Evolutionary conservation across 805 yeast species (phyloP).

Genomic region (Metschnikowia similis): DNA sequence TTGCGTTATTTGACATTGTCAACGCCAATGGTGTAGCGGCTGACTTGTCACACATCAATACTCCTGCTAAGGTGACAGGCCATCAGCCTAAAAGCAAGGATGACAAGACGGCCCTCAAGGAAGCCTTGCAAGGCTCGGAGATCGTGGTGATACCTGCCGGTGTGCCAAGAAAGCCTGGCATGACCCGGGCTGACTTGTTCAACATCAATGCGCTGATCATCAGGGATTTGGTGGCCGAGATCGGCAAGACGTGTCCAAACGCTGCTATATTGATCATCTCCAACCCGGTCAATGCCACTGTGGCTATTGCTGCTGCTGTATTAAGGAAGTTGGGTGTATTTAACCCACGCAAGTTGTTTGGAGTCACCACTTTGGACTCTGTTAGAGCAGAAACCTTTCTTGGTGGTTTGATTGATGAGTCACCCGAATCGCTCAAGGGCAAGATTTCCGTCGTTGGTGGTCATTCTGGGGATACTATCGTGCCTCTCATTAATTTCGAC

Average conservation of each 20-base stretch:
- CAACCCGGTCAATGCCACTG: constrained; percentile 45
- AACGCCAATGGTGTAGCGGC: constrained; percentile 46
- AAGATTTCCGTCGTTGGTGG: constrained; percentile 43
- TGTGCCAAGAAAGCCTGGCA: constrained; percentile 46
- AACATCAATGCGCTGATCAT: constrained; percentile 44
- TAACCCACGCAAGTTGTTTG: constrained; percentile 43
- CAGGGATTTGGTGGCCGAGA: constrained; percentile 39
- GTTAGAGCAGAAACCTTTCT: constrained; percentile 46
- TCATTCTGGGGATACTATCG: constrained; percentile 45
- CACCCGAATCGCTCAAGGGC: constrained; percentile 34
- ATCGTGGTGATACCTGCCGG: constrained; percentile 46
- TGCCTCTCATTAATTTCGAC: constrained; percentile 31
- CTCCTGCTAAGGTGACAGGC: constrained; percentile 38
- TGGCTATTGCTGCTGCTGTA: constrained; percentile 46
- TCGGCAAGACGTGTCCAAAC: constrained; percentile 36
- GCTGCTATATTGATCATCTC: constrained; percentile 44
- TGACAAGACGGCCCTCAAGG: constrained; percentile 33
- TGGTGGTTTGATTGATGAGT: constrained; percentile 31
- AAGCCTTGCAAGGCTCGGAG: constrained; percentile 36
- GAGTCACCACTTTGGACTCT: constrained; percentile 44
- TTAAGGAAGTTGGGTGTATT: constrained; percentile 44
- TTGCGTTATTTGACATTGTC: constrained; percentile 41
- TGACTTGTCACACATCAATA: constrained; percentile 40
- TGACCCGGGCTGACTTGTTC: constrained; percentile 46
- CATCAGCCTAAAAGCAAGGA: constrained; percentile 38